Evolutionary conservation across 169 alveolate genomes (phyloP).

Genomic region (Plasmodium blacklocki): DNA sequence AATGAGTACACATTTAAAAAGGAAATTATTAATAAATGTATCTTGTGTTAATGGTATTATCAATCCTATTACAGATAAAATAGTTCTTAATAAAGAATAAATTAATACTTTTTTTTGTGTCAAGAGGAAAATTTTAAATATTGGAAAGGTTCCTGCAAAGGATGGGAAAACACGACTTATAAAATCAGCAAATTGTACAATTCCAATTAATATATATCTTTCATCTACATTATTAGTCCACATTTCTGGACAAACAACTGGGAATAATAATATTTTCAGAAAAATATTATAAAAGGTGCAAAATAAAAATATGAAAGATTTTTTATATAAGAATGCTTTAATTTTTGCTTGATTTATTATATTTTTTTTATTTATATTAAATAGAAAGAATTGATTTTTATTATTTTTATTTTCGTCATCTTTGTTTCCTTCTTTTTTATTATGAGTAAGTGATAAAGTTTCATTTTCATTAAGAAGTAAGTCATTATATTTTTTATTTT

Average conservation of each 20-base stretch:
- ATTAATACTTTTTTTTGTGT: constrained; percentile 67
- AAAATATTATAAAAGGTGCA: constrained; percentile 63
- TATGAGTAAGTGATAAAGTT: not conserved
- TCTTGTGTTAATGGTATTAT: constrained; percentile 31
- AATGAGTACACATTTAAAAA: constrained; percentile 43
- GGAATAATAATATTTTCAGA: constrained; percentile 45
- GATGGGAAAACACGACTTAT: constrained; percentile 68
- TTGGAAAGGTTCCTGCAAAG: constrained; percentile 8
- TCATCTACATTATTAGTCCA: constrained; percentile 68
- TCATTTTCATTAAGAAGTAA: not conserved
- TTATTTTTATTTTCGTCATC: not conserved
- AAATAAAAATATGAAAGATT: constrained; percentile 28
- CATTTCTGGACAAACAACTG: constrained; percentile 74
- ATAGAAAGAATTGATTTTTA: constrained; percentile 3
- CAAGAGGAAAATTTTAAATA: constrained; percentile 18
- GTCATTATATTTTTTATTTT: not conserved
- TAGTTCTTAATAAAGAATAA: constrained; percentile 48
- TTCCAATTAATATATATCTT: constrained; percentile 65
- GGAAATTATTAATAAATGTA: constrained; percentile 24
- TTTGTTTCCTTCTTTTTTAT: not conserved
- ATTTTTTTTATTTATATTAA: constrained; percentile 4
- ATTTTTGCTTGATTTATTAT: constrained; percentile 16
- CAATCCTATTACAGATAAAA: constrained; percentile 49
- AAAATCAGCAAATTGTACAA: constrained; percentile 66
- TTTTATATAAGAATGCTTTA: constrained; percentile 42